A percentile compares a stretch with the other conserved stretches of the same genome.
These are phyloP conservation scores for Eucalyptus cladocalyx DNA, from an alignment of 345 rosid genomes.

Conservation along the genomic window DNA sequence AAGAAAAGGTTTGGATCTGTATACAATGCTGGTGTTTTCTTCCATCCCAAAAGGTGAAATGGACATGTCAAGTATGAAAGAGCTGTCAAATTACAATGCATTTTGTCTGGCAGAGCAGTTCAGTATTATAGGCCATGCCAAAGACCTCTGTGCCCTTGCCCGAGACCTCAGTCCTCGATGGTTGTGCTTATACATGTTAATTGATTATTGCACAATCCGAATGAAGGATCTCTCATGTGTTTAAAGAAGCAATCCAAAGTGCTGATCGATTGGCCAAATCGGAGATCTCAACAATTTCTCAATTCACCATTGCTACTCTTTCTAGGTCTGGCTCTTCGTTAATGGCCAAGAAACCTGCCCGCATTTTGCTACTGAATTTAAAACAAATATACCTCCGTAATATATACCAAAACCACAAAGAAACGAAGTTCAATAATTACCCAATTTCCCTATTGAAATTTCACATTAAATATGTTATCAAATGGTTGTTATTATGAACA, in stretches of 20 bases:
- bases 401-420: background rate
- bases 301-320: background rate
- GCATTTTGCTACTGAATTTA: background rate
- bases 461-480: background rate
- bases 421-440: background rate
- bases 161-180: background rate
- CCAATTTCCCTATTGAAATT: background rate
- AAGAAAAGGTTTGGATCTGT: background rate
- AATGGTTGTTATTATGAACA: background rate
- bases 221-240: background rate
- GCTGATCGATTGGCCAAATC: background rate
- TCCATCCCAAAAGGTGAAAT: background rate
- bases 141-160: accelerated
- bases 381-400: background rate
- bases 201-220: background rate
- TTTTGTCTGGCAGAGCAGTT: background rate
- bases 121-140: background rate
- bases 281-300: background rate
- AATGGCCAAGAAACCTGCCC: background rate
- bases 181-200: background rate
- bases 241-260: background rate
- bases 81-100: background rate
- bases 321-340: background rate
- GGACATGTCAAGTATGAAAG: background rate
- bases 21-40: background rate